Conservation (phyloP, 331 rosid genomes). For the Acacia pycnantha region DNA sequence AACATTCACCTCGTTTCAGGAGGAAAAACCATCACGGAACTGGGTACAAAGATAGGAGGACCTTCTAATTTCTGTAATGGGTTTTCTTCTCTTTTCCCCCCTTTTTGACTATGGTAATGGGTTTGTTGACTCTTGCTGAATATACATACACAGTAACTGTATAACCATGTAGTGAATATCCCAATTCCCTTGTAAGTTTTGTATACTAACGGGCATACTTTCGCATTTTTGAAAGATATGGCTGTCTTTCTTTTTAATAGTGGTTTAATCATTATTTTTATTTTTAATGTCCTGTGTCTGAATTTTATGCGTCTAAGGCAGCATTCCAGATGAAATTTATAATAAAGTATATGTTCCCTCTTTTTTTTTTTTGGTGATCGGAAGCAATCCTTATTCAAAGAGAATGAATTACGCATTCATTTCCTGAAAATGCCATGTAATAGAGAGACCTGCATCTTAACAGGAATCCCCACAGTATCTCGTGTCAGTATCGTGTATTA, state of each 20-base stretch:
- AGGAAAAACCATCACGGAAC: conserved; percentile 15
- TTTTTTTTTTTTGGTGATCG: background rate
- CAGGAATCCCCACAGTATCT: too few species aligned
- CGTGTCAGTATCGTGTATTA: too few species aligned
- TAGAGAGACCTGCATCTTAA: too few species aligned
- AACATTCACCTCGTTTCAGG: conserved; percentile 19
- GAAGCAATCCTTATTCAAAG: background rate
- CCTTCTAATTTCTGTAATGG: background rate
- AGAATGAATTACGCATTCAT: too few species aligned
- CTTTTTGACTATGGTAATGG: background rate
- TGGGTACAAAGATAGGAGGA: conserved; percentile 10
- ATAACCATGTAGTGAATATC: conserved; percentile 34
- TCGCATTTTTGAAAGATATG: conserved; percentile 8
- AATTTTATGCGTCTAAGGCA: background rate
- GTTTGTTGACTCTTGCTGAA: conserved; percentile 2
- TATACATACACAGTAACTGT: conserved; percentile 27
- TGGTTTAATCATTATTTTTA: background rate
- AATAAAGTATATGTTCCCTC: background rate
- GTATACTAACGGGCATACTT: conserved; percentile 28
- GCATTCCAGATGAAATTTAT: background rate
- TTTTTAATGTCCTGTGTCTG: background rate
- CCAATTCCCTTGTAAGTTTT: conserved; percentile 36
- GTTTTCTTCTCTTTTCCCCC: background rate
- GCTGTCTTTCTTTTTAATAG: background rate
- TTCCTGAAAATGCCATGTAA: too few species aligned